These are phyloP conservation scores for Penicillium cosmopolitanum DNA, from an alignment of 495 filamentous ascomycete species.

Conservation along the genomic window DNA sequence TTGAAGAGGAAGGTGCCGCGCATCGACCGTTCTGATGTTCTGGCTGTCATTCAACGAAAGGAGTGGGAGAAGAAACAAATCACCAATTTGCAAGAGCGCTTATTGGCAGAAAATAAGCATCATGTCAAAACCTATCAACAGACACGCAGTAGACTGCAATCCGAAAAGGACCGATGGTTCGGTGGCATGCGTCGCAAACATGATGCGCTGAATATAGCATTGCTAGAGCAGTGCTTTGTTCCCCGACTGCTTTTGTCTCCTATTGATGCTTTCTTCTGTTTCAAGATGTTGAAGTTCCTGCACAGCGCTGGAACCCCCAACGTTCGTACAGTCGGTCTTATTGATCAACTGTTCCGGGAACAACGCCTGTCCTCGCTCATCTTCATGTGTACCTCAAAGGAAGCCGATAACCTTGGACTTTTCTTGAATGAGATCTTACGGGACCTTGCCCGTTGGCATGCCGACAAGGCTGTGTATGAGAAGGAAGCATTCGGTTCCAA, in stretches of 20 bases:
- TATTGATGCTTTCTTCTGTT: constrained; percentile 83
- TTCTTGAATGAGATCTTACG: constrained; percentile 82
- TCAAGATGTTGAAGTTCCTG: constrained; percentile 81
- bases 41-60: constrained; percentile 63
- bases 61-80: constrained; percentile 64
- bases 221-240: constrained; percentile 89
- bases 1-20: constrained; percentile 62
- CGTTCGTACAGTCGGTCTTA: constrained; percentile 82
- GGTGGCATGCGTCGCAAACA: constrained; percentile 59
- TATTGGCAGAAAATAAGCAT: constrained; percentile 70
- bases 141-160: constrained; percentile 63
- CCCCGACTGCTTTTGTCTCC: constrained; percentile 84
- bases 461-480: constrained; percentile 73
- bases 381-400: constrained; percentile 82
- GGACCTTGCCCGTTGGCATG: constrained; percentile 83
- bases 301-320: constrained; percentile 81
- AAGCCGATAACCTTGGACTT: constrained; percentile 86
- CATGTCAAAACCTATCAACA: constrained; percentile 67
- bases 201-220: constrained; percentile 68
- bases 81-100: constrained; percentile 59
- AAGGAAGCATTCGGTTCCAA: constrained; percentile 72
- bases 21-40: constrained; percentile 73
- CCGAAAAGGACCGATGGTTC: constrained; percentile 85
- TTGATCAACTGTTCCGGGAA: constrained; percentile 82
- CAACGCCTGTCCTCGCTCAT: constrained; percentile 79